Percentiles rank a stretch among this genome's conserved stretches.
Conservation (phyloP, 2,329 filamentous ascomycete genomes). For the Capronia americana region DNA sequence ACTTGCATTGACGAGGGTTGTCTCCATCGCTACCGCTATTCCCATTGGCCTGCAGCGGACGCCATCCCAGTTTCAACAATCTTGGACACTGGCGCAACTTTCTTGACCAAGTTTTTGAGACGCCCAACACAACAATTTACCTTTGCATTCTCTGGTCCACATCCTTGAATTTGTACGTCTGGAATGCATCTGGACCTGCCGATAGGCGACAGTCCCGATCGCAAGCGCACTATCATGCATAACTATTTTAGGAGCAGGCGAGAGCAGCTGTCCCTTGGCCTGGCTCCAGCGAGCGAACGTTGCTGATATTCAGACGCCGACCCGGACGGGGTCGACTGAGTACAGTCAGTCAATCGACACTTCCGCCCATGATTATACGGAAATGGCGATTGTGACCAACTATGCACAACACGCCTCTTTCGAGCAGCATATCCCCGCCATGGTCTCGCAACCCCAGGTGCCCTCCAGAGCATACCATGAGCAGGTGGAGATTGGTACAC, state of each 20-base stretch:
- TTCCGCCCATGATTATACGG: background rate
- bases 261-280: background rate
- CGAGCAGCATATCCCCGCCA: background rate
- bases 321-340: background rate
- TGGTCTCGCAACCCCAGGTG: background rate
- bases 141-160: background rate
- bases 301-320: background rate
- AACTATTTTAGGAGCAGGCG: background rate
- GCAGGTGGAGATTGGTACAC: conserved; percentile 3
- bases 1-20: background rate
- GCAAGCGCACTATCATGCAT: background rate
- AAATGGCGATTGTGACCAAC: background rate
- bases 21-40: background rate
- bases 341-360: background rate
- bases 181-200: conserved; percentile 2
- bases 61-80: conserved; percentile 22
- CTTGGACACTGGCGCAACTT: conserved; percentile 5
- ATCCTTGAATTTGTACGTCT: background rate
- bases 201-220: conserved; percentile 5
- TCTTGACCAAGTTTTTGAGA: conserved; percentile 10
- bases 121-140: background rate
- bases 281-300: background rate
- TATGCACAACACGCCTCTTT: background rate
- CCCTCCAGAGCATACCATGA: conserved; percentile 4
- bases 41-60: conserved; percentile 15